These are phyloP conservation scores for Aspergillus sp. DNA, from an alignment of 2,329 filamentous ascomycete genomes.

Conservation along the genomic window DNA sequence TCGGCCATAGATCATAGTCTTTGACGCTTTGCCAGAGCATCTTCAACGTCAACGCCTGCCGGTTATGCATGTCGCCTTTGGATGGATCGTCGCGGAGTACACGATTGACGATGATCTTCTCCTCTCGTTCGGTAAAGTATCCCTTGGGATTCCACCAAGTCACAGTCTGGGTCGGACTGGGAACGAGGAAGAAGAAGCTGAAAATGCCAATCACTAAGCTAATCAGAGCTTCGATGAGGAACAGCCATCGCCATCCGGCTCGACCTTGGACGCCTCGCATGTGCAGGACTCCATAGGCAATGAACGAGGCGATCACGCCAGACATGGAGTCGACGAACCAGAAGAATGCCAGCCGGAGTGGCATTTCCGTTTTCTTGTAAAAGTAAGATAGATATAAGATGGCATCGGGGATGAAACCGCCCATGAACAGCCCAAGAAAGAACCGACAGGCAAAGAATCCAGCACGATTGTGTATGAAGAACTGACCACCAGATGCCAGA, in stretches of 20 bases:
- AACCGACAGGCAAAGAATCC: constrained; percentile 35
- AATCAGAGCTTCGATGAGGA: neutral
- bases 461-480: constrained; percentile 38
- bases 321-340: constrained; percentile 33
- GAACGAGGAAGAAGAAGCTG: constrained; percentile 6
- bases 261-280: constrained; percentile 26
- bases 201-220: constrained; percentile 38
- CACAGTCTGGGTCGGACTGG: constrained; percentile 1
- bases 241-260: constrained; percentile 23
- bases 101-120: constrained; percentile 57
- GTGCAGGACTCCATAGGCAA: constrained; percentile 38
- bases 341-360: constrained; percentile 35
- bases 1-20: constrained; percentile 59
- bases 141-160: constrained; percentile 2
- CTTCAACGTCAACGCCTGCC: constrained; percentile 49
- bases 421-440: constrained; percentile 38
- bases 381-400: constrained; percentile 62
- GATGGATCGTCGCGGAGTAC: constrained; percentile 56
- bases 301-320: constrained; percentile 38
- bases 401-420: constrained; percentile 1
- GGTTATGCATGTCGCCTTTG: constrained; percentile 56
- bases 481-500: constrained; percentile 44
- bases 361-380: constrained; percentile 64
- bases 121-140: constrained; percentile 53
- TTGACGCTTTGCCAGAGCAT: constrained; percentile 49